These are phyloP conservation scores for Echeveria elegans DNA, from an alignment of 164 flowering plant genomes.

Conservation along the genomic window DNA sequence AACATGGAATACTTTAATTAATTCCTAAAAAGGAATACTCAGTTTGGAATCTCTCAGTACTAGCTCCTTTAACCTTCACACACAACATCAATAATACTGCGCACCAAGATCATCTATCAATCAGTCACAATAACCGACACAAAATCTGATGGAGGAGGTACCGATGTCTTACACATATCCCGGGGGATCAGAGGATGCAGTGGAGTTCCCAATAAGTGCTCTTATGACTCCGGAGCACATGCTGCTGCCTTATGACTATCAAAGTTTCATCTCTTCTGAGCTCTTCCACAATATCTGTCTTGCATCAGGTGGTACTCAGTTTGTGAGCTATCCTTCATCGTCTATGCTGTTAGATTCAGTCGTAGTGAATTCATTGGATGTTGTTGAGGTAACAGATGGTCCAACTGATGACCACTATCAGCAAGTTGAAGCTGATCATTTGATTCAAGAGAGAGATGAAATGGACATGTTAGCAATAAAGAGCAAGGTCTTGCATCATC, in stretches of 20 bases:
- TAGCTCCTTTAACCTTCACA: neutral
- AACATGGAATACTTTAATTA: neutral
- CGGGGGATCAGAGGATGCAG: slow-evolving; percentile 14
- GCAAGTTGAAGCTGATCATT: neutral
- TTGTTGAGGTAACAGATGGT: slow-evolving; percentile 17
- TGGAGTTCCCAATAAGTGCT: slow-evolving; percentile 27
- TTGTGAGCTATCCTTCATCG: slow-evolving; percentile 24
- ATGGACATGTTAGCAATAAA: slow-evolving; percentile 35
- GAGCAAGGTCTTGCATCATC: slow-evolving; percentile 84
- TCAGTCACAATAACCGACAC: neutral
- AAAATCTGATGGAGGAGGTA: slow-evolving; percentile 45
- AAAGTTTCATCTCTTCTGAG: slow-evolving; percentile 18
- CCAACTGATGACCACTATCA: slow-evolving; percentile 11
- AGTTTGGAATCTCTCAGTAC: neutral
- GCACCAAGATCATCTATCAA: neutral
- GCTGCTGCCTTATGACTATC: slow-evolving; percentile 34
- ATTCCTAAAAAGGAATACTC: neutral
- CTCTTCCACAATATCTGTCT: slow-evolving; percentile 13
- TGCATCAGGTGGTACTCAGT: slow-evolving; percentile 2
- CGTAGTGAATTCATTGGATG: slow-evolving; percentile 25
- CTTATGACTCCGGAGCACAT: slow-evolving; percentile 46
- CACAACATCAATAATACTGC: neutral
- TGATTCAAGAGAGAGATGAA: slow-evolving; percentile 22
- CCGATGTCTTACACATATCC: slow-evolving; percentile 30
- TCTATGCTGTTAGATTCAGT: slow-evolving; percentile 34